Conservation (phyloP, 2,329 filamentous ascomycete genomes). For the Ceratocystis ficicola region DNA sequence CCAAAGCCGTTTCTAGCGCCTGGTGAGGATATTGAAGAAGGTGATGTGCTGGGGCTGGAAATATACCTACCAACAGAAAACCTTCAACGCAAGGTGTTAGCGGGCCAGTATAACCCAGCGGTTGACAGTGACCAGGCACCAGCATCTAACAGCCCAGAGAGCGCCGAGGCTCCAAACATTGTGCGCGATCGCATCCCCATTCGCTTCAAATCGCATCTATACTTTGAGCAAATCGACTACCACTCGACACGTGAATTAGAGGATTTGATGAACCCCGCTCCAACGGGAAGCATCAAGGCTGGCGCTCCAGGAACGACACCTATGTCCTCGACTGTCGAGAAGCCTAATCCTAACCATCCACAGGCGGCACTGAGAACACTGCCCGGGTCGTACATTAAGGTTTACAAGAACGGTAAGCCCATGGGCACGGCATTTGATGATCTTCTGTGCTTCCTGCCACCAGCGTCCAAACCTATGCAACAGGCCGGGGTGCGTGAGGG, state of each 20-base stretch:
- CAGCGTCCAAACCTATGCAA: constrained; percentile 59
- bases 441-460: constrained; percentile 80
- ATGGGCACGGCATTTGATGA: constrained; percentile 83
- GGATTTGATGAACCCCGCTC: constrained; percentile 61
- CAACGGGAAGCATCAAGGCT: constrained; percentile 35
- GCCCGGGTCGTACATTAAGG: constrained; percentile 70
- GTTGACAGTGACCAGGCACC: constrained; percentile 50
- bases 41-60: constrained; percentile 87
- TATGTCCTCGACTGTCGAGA: constrained; percentile 29
- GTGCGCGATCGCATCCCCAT: constrained; percentile 93
- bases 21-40: constrained; percentile 68
- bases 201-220: constrained; percentile 82
- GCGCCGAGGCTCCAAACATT: constrained; percentile 59
- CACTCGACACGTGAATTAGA: constrained; percentile 80
- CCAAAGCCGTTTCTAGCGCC: constrained; percentile 80
- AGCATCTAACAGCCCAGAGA: constrained; percentile 23
- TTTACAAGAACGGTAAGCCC: constrained; percentile 84
- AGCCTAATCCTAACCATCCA: constrained; percentile 60
- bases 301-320: constrained; percentile 28
- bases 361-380: constrained; percentile 69
- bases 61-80: constrained; percentile 78
- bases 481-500: constrained; percentile 70
- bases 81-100: constrained; percentile 77
- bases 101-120: constrained; percentile 76
- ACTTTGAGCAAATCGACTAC: constrained; percentile 88